Conservation (phyloP, 1,139 yeast genomes). For the Protomyces arabidopsidicola region DNA sequence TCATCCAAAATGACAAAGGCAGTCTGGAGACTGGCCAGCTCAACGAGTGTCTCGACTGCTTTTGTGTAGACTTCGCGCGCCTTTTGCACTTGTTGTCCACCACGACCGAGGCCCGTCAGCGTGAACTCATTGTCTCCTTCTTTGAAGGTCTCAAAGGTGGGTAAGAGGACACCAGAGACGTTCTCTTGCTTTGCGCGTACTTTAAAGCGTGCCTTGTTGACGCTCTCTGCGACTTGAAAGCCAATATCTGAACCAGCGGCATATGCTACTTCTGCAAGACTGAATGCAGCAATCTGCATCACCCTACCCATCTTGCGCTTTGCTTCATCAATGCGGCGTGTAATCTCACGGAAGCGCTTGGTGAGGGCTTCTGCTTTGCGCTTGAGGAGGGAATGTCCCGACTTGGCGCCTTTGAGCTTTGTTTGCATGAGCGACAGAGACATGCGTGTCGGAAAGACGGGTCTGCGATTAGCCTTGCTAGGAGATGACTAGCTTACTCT, state of each 20-base stretch:
- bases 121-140: conserved; percentile 79
- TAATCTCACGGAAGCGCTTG: conserved; percentile 90
- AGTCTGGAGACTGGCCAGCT: conserved; percentile 82
- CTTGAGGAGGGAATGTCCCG: conserved; percentile 88
- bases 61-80: conserved; percentile 89
- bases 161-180: conserved; percentile 91
- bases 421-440: conserved; percentile 81
- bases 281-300: conserved; percentile 97
- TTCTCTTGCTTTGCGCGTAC: conserved; percentile 91
- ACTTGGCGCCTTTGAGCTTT: conserved; percentile 94
- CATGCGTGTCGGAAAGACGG: conserved; percentile 26
- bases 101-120: conserved; percentile 94
- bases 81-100: conserved; percentile 96
- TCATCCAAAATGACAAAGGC: conserved; percentile 95
- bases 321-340: conserved; percentile 89
- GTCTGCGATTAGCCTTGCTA: not conserved
- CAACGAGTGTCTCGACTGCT: conserved; percentile 94
- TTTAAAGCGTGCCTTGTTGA: conserved; percentile 77
- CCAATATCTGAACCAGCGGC: conserved; percentile 96
- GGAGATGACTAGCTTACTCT: not conserved
- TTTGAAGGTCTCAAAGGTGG: conserved; percentile 76
- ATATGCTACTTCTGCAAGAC: conserved; percentile 92
- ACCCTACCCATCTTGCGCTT: conserved; percentile 97
- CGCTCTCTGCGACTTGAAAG: conserved; percentile 92
- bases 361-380: conserved; percentile 96